These are phyloP conservation scores for Ophiocordyceps camponoti-saundersi DNA, from an alignment of 2,329 filamentous ascomycete species.

Conservation along the genomic window DNA sequence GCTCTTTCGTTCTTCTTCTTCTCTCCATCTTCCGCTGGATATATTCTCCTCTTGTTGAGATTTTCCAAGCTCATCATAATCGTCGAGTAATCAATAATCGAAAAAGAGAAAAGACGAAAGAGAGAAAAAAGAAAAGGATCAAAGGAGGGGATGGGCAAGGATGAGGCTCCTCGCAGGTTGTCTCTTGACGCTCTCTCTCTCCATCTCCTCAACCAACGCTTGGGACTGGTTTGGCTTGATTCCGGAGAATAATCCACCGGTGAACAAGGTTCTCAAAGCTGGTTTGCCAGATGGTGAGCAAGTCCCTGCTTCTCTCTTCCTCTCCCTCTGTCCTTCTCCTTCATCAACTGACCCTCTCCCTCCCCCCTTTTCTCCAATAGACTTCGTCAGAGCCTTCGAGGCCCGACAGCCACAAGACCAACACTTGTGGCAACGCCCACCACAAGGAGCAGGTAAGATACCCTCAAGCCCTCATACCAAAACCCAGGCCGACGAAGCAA, in stretches of 20 bases:
- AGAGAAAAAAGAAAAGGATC: neutral
- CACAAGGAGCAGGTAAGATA: neutral
- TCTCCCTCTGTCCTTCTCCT: neutral
- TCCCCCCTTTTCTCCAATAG: neutral
- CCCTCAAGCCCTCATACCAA: neutral
- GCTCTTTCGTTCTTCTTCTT: neutral
- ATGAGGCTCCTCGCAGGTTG: neutral
- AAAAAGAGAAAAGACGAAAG: neutral
- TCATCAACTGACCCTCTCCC: too few species aligned
- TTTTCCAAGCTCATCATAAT: neutral
- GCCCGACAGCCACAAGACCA: neutral
- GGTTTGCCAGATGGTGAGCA: neutral
- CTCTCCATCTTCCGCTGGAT: neutral
- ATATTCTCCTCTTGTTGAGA: neutral
- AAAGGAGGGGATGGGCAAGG: neutral
- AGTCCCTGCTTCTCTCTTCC: neutral
- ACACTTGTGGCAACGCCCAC: neutral
- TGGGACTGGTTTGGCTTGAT: neutral
- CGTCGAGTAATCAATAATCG: too few species aligned
- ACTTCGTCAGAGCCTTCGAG: neutral
- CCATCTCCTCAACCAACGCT: neutral
- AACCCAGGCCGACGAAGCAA: neutral
- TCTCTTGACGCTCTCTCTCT: neutral
- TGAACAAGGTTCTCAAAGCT: neutral
- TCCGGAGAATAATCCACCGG: neutral